Conservation (phyloP, 306 rosid genomes). For the Inga oerstediana region DNA sequence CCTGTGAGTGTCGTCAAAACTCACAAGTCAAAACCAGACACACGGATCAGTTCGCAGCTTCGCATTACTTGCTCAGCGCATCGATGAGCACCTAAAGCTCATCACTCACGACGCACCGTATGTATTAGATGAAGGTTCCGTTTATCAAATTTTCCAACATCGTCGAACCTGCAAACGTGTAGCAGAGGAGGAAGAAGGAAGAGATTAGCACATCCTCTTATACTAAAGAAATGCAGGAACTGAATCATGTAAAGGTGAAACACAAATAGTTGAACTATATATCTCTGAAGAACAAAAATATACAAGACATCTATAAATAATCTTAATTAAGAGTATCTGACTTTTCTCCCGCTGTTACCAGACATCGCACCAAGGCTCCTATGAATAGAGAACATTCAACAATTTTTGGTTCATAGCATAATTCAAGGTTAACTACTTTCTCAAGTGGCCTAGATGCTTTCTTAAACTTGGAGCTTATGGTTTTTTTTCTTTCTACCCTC, state of each 20-base stretch:
- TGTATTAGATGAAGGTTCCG: too few relatives aligned
- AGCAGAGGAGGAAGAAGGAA: neutral
- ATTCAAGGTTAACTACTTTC: slow-evolving; percentile 16
- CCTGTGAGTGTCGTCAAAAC: too few relatives aligned
- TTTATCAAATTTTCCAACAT: too few relatives aligned
- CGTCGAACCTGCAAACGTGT: neutral
- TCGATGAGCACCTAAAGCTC: too few relatives aligned
- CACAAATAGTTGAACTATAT: neutral
- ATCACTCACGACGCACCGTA: too few relatives aligned
- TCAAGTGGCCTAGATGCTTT: slow-evolving; percentile 13
- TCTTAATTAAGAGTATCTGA: neutral
- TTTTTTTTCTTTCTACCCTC: too few relatives aligned
- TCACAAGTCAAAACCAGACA: too few relatives aligned
- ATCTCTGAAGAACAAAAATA: neutral
- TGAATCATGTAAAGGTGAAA: neutral
- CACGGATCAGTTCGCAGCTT: too few relatives aligned
- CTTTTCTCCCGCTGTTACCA: neutral
- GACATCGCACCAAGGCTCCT: neutral
- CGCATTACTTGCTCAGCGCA: too few relatives aligned
- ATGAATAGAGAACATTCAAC: slow-evolving; percentile 13
- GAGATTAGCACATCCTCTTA: neutral
- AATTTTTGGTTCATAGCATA: neutral
- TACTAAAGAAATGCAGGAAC: neutral
- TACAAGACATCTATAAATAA: neutral
- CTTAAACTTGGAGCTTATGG: neutral